phyloP scores from a whole-genome alignment of 257 asterid genomes.

The Forsythia viridissima region DNA sequence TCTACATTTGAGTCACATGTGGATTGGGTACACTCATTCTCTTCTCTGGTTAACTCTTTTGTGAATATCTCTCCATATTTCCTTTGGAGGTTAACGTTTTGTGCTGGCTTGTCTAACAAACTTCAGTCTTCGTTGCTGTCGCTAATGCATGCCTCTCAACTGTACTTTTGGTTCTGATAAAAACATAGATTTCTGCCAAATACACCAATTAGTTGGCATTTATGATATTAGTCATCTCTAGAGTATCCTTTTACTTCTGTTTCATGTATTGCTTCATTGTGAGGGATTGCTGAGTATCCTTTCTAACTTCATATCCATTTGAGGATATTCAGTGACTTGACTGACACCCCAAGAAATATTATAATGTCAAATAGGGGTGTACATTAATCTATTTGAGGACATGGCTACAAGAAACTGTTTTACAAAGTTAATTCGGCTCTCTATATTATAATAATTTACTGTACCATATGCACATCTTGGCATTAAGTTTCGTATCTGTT shows the following conservation, averaged over 20 bases:
- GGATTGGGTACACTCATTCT: slow-evolving; percentile 73
- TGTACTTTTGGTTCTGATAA: not conserved
- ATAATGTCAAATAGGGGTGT: slow-evolving; percentile 6
- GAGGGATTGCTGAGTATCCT: not conserved
- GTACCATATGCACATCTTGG: slow-evolving; percentile 17
- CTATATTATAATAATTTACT: not conserved
- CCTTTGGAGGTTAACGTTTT: not conserved
- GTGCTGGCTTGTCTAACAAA: not conserved
- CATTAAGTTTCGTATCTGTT: slow-evolving; percentile 23
- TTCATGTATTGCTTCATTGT: not conserved
- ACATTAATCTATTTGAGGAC: not conserved
- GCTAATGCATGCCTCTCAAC: not conserved
- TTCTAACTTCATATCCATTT: not conserved
- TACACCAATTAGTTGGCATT: not conserved
- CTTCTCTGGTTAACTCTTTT: slow-evolving; percentile 20
- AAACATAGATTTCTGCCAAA: not conserved
- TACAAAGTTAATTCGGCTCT: not conserved
- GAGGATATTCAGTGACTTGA: not conserved
- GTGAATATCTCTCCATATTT: not conserved
- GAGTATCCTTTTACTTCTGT: not conserved
- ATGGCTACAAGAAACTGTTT: slow-evolving; percentile 7
- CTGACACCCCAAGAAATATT: not conserved
- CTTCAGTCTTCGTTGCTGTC: not conserved
- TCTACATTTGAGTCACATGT: slow-evolving; percentile 93
- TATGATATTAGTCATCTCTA: slow-evolving; percentile 8